Evolutionary conservation across 495 filamentous ascomycete species (phyloP), one percentile per base, ranked within the genome.

Genomic region (Aspergillus hancockii): DNA sequence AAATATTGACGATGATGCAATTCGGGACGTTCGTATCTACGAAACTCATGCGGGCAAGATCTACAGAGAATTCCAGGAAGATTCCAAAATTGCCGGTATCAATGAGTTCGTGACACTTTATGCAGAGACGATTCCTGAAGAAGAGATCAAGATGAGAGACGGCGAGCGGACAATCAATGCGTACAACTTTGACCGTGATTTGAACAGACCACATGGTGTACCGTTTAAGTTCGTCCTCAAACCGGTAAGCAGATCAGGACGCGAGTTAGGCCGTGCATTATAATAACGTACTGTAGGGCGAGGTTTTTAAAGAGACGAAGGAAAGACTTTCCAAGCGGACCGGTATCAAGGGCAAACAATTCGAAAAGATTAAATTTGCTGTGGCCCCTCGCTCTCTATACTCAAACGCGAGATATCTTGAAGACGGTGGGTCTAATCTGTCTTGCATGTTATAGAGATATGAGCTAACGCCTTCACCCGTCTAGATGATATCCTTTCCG

Each of bases 301-400:
- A 98, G 68, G 73, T 79, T 36, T 99, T 98, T 76, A 84, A 87
- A 40, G 89, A 98, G 31, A 97, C 94, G 52, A 96, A 92, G 76
- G 87, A 93, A 66, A 86, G 94, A 22, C 79, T 99, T 3, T 91
- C 91, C 64, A 90, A 90, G 68, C 84, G 94, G 50, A 96, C 90
- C 3, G 92, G 92, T 13, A 86, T 99, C 71, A 98, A 97, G 76
- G 94, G 94, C 62, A 98, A 98, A 79, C 91, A 90, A 56, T 94
- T 98, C 62, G 94, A 99, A 73, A 99, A 97, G 80, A 92, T 98
- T 71, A 97, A 93, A 74, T 97, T 99, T 78, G 90, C 92, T 6
- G 75, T 97, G 46, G 81, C 97, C 8, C 83, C 85, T 59, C 83
- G 89, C 54, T 71, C 80, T 25, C 72, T 81, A 25, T 95, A 88